phyloP scores from a whole-genome alignment of 75 land plant species.

The Cupressus sempervirens region DNA sequence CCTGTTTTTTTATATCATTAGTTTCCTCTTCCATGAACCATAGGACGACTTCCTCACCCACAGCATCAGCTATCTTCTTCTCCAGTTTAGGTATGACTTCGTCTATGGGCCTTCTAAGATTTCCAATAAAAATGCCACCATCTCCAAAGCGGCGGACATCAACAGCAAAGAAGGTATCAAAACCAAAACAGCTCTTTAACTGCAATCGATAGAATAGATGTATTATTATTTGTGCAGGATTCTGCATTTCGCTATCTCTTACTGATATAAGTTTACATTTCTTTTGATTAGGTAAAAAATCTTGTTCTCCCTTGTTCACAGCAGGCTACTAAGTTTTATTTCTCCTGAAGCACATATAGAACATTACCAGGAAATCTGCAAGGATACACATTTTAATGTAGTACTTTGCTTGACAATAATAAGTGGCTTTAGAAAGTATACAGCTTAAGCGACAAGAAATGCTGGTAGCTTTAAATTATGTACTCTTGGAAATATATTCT shows the following conservation, averaged over 20 bases:
- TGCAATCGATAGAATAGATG: conserved; percentile 28
- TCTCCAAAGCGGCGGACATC: conserved; percentile 97
- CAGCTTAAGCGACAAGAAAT: neutral
- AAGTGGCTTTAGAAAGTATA: neutral
- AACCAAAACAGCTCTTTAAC: conserved; percentile 87
- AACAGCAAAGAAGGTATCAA: conserved; percentile 86
- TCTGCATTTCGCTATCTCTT: neutral
- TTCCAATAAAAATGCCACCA: conserved; percentile 96
- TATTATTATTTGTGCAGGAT: neutral
- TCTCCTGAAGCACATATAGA: neutral
- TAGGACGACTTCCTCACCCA: conserved; percentile 80
- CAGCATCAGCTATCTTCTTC: conserved; percentile 77
- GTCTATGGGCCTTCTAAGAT: conserved; percentile 84
- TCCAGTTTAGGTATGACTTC: conserved; percentile 87
- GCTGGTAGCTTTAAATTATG: neutral
- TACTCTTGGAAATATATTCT: neutral
- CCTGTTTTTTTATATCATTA: conserved; percentile 81
- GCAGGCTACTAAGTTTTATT: neutral
- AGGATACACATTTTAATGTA: neutral
- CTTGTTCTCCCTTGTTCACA: neutral
- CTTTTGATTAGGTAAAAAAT: too few relatives aligned
- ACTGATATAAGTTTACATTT: neutral
- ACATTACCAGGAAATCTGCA: neutral
- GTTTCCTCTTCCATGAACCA: conserved; percentile 94
- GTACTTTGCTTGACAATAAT: too few relatives aligned